Base-by-base conservation (phyloP, 768 basidiomycete species). In the Lactarius indigo region DNA sequence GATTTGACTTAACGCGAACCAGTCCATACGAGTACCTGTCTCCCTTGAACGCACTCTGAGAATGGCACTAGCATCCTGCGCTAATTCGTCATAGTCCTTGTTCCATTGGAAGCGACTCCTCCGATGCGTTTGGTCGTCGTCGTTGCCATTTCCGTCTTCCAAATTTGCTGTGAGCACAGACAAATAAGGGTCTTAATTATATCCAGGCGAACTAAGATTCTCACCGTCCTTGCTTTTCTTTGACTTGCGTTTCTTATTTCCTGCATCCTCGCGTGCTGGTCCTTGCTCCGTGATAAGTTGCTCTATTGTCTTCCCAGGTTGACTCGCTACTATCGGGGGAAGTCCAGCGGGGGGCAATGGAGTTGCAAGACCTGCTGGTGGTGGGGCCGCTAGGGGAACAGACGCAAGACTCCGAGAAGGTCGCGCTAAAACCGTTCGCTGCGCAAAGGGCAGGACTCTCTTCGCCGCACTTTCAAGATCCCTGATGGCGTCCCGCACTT, bases 21-120 rank as follows among this genome's bases (percentile, higher is more conserved):
- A 89, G 69, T 92, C 88, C 59, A 91, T 79, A 64, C 85, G 83
- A 39, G 83, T 78, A 18, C 81, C 75, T 65, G 78, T 39, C 26
- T 68, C 74, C 44, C 90, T 84, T 72, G 89, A 90, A 18, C 96
- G 89, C 41, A 89, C 89, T 71, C 85, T 85, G 65, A 98, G 85
- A 69, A 98, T 88, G 13, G 86, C 89, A 56, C 87, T 88, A 0
- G 89, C 89, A 73, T 98, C 96, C 62, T 90, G 85, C 30, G 90
- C 88, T 44, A 95, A 83, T 67, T 98, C 96, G 64, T 98, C 94
- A 64, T 88, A 93, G 59, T 96, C 92, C 47, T 83, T 77, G 63
- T 85, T 92, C 94, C 94, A 98, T 57, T 86, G 85, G 74, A 94
- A 93, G 63, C 88, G 82, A 57, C 87, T 84, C 20, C 91, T 83